phyloP scores from a whole-genome alignment of 2,329 filamentous ascomycete species.

The Ascochyta lentis region DNA sequence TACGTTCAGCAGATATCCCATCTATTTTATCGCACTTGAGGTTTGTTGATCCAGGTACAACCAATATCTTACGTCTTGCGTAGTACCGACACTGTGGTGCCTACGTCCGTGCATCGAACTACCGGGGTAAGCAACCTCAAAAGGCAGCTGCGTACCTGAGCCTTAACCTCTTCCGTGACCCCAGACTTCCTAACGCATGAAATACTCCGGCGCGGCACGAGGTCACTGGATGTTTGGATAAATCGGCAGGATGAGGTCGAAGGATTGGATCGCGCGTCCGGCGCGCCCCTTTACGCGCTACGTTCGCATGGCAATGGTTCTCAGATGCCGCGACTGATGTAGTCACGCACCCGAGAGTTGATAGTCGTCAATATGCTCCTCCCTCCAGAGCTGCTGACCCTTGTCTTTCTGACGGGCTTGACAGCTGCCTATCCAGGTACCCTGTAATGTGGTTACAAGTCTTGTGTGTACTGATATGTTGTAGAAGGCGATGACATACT shows the following conservation, averaged over 20 bases:
- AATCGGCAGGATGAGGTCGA: background rate
- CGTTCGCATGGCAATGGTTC: background rate
- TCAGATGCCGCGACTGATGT: background rate
- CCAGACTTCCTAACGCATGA: background rate
- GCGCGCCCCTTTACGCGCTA: background rate
- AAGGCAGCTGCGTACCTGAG: conserved; percentile 7
- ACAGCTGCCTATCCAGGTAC: conserved; percentile 4
- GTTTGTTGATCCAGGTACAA: too few relatives aligned
- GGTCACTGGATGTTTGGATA: background rate
- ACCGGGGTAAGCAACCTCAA: conserved; percentile 7
- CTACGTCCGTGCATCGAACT: background rate
- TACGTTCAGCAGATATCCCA: background rate
- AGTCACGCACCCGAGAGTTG: background rate
- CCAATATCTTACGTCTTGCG: background rate
- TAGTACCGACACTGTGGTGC: background rate
- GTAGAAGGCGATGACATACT: background rate
- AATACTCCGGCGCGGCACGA: conserved; percentile 4
- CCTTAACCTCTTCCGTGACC: background rate
- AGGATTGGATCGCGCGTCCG: background rate
- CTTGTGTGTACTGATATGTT: background rate
- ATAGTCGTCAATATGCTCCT: conserved; percentile 5
- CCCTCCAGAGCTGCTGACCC: conserved; percentile 5
- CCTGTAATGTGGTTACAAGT: background rate
- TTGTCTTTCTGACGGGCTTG: conserved; percentile 5
- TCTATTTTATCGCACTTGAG: background rate